phyloP scores from a whole-genome alignment of 257 asterid species.

The Ophiorrhiza pumila region DNA sequence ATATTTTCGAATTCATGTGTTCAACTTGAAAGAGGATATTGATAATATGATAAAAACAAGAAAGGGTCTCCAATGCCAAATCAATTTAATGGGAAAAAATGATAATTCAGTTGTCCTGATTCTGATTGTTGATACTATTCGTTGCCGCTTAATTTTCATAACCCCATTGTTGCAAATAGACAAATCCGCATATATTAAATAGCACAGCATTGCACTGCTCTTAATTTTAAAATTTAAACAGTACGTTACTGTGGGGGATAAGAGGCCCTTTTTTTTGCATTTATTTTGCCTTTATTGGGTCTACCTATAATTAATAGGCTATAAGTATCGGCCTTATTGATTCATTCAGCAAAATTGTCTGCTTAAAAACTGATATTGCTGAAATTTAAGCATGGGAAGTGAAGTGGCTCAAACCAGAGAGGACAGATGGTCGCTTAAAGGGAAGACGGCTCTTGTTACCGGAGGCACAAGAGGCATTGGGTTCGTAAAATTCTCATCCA shows the following conservation, averaged over 20 bases:
- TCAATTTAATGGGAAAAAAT: neutral
- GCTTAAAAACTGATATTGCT: neutral
- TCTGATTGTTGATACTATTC: neutral
- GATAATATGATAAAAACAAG: slow-evolving; percentile 2
- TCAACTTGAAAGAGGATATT: neutral
- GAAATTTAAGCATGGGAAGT: slow-evolving; percentile 6
- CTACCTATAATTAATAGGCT: neutral
- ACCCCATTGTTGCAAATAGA: neutral
- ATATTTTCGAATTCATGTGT: no score
- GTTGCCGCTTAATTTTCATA: neutral
- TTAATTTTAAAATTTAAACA: no score
- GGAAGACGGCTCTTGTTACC: slow-evolving; percentile 36
- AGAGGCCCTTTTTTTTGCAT: neutral
- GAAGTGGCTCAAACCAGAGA: slow-evolving; percentile 17
- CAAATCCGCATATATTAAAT: neutral
- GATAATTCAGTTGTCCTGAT: neutral
- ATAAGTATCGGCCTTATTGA: neutral
- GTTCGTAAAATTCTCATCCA: slow-evolving; percentile 12
- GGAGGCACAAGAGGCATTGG: slow-evolving; percentile 50
- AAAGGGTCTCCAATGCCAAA: neutral
- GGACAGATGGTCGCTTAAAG: slow-evolving; percentile 46
- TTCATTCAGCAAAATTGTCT: neutral
- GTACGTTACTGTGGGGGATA: neutral
- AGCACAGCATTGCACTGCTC: neutral
- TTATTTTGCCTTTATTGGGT: neutral